Conservation (phyloP, 129 eudicot species). For the Ambrosia artemisiifolia region DNA sequence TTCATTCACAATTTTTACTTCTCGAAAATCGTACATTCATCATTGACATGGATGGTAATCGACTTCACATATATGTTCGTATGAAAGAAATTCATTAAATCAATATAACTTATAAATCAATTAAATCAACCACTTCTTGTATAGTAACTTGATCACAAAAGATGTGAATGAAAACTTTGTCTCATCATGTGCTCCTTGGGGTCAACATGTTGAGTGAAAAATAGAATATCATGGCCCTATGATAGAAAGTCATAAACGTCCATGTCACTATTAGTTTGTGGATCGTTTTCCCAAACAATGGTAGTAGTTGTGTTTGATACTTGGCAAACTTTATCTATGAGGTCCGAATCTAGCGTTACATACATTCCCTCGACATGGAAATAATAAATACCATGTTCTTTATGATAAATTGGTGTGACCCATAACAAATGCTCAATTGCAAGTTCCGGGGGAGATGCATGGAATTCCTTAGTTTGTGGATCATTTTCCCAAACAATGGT, state of each 20-base stretch:
- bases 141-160: not conserved
- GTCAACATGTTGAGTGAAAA: not conserved
- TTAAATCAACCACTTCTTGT: not conserved
- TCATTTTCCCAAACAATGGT: not conserved
- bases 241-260: not conserved
- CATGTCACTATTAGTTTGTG: not conserved
- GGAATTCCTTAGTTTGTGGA: not conserved
- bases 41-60: not conserved
- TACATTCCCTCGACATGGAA: not conserved
- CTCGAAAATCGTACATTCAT: not conserved
- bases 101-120: not conserved
- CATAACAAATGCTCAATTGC: not conserved
- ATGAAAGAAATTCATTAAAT: not conserved
- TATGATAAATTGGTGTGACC: not conserved
- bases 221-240: not conserved
- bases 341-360: not conserved
- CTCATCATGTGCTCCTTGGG: not conserved
- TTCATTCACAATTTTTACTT: not conserved
- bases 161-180: not conserved
- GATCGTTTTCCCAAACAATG: not conserved
- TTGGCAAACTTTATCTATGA: not conserved
- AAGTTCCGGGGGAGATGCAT: not conserved
- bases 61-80: not conserved
- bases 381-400: not conserved
- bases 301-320: not conserved